These are phyloP conservation scores for Kwoniella sp. DNA, from an alignment of 768 basidiomycete genomes.

Conservation along the genomic window DNA sequence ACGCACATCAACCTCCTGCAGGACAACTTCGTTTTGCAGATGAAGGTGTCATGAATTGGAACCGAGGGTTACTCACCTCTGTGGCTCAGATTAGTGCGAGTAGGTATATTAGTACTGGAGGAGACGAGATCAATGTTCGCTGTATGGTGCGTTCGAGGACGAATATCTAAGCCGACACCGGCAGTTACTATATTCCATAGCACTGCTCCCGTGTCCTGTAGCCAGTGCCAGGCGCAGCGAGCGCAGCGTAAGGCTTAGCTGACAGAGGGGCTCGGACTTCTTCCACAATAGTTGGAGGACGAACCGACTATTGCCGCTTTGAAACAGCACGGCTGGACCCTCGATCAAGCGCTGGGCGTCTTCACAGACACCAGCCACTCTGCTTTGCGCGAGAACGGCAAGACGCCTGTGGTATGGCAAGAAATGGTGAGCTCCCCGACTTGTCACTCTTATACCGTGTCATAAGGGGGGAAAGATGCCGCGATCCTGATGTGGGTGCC, in stretches of 20 bases:
- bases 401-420: slow-evolving; percentile 83
- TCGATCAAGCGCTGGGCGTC: slow-evolving; percentile 66
- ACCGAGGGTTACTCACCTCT: slow-evolving; percentile 61
- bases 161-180: too few species aligned
- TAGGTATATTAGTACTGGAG: slow-evolving; percentile 74
- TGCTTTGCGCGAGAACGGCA: slow-evolving; percentile 63
- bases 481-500: too few species aligned
- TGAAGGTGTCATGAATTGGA: slow-evolving; percentile 65
- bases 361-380: slow-evolving; percentile 68
- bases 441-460: slow-evolving; percentile 1
- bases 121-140: slow-evolving; percentile 73
- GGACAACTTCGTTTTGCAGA: slow-evolving; percentile 78
- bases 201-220: too few species aligned
- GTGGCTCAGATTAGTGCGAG: slow-evolving; percentile 61
- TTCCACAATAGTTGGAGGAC: slow-evolving; percentile 60
- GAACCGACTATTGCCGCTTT: slow-evolving; percentile 64
- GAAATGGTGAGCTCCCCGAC: slow-evolving; percentile 62
- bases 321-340: slow-evolving; percentile 60
- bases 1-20: slow-evolving; percentile 66
- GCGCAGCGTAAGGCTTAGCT: too few species aligned
- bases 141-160: slow-evolving; percentile 64
- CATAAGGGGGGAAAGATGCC: too few species aligned
- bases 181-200: too few species aligned
- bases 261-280: too few species aligned
- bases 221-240: too few species aligned